Evolutionary conservation across 208 protist species (phyloP).

Genomic region (Leishmania tarentolae): DNA sequence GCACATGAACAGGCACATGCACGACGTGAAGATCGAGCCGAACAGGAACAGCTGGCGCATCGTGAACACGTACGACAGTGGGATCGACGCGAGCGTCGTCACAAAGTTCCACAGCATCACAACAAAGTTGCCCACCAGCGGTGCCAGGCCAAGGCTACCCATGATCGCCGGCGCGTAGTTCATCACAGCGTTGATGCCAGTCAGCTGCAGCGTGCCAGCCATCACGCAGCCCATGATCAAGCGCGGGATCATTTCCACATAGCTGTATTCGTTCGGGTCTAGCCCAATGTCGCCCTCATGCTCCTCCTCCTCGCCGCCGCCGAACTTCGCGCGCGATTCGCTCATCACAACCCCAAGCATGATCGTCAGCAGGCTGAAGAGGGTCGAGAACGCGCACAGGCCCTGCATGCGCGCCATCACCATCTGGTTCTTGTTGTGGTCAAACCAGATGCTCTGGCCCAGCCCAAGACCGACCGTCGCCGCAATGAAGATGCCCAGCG

Average conservation of each 20-base stretch:
- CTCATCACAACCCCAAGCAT: slow-evolving; percentile 21
- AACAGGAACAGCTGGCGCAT: slow-evolving; percentile 79
- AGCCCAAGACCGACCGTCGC: slow-evolving; percentile 62
- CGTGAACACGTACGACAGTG: slow-evolving; percentile 63
- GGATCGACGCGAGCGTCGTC: slow-evolving; percentile 75
- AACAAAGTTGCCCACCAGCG: slow-evolving; percentile 78
- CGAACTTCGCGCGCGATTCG: slow-evolving; percentile 30
- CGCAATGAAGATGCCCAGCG: slow-evolving; percentile 85
- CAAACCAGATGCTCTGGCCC: slow-evolving; percentile 46
- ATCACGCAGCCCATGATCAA: slow-evolving; percentile 58
- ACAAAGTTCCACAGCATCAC: slow-evolving; percentile 91
- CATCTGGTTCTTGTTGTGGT: slow-evolving; percentile 33
- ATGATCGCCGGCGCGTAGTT: slow-evolving; percentile 88
- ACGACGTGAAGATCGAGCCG: slow-evolving; percentile 57
- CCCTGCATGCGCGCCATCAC: slow-evolving; percentile 69
- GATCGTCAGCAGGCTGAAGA: slow-evolving; percentile 57
- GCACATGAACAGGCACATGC: slow-evolving; percentile 78
- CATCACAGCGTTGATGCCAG: slow-evolving; percentile 88
- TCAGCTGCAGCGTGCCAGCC: slow-evolving; percentile 76
- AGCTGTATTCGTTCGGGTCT: slow-evolving; percentile 58
- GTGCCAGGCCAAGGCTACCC: slow-evolving; percentile 55
- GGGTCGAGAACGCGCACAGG: slow-evolving; percentile 64
- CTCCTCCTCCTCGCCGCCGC: slow-evolving; percentile 21
- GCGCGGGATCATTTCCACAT: slow-evolving; percentile 41
- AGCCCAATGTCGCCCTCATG: slow-evolving; percentile 2